Percentiles rank a stretch among this genome's conserved stretches.
phyloP scores from a whole-genome alignment of 2,329 filamentous ascomycete genomes.

The Ceratocystis albifundus region DNA sequence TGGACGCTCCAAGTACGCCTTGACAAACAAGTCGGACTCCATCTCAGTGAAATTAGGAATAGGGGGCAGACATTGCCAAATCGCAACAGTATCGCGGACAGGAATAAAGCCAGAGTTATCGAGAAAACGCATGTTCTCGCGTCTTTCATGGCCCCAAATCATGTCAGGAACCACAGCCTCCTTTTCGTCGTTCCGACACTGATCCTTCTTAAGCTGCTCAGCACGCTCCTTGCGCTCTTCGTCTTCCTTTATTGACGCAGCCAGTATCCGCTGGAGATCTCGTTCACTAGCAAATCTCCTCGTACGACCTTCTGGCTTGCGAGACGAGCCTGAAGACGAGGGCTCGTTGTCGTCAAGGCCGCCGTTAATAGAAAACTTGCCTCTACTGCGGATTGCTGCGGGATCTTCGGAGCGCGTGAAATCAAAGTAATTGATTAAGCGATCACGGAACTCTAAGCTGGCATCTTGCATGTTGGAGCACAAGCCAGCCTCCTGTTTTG shows the following conservation, averaged over 20 bases:
- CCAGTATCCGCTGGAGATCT: constrained; percentile 59
- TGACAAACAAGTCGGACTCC: constrained; percentile 60
- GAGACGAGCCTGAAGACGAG: constrained; percentile 30
- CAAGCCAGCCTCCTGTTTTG: background rate
- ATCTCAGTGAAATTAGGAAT: constrained; percentile 63
- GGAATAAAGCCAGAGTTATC: constrained; percentile 56
- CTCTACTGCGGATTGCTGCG: constrained; percentile 43
- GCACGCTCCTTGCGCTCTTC: constrained; percentile 60
- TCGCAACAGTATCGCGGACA: constrained; percentile 53
- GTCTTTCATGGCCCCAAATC: constrained; percentile 51
- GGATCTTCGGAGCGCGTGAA: constrained; percentile 47
- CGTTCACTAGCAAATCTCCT: constrained; percentile 58
- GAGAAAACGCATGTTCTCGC: constrained; percentile 46
- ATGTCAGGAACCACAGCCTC: constrained; percentile 65
- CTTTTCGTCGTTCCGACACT: constrained; percentile 57
- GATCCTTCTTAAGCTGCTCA: constrained; percentile 51
- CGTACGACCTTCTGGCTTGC: constrained; percentile 42
- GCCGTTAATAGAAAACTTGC: constrained; percentile 38
- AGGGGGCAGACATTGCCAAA: constrained; percentile 61
- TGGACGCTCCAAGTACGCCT: constrained; percentile 60
- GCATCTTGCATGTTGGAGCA: background rate
- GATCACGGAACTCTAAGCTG: constrained; percentile 12
- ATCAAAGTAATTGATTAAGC: constrained; percentile 37
- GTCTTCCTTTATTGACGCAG: constrained; percentile 59
- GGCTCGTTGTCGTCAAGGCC: constrained; percentile 27